Evolutionary conservation across 495 filamentous ascomycete genomes (phyloP).

Genomic region (Pseudomonodictys pantanalensis): DNA sequence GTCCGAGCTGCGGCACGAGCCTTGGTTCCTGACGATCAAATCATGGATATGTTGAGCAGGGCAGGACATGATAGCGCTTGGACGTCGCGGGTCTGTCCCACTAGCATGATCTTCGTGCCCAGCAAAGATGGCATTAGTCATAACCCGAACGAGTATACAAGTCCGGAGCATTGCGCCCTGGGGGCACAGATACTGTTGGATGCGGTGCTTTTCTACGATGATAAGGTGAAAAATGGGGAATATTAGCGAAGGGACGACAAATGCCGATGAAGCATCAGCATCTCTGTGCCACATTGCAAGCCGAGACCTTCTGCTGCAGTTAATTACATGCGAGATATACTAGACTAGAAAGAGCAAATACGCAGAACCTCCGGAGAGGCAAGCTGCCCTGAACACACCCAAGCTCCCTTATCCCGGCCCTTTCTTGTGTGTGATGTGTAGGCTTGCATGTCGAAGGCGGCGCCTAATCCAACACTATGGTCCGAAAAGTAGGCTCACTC

Average conservation of each 20-base stretch:
- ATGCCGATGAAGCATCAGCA: background rate
- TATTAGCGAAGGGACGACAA: background rate
- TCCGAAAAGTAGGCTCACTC: too few species aligned
- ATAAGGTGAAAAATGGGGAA: slow-evolving; percentile 5
- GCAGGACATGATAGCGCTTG: slow-evolving; percentile 32
- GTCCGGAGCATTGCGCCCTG: slow-evolving; percentile 31
- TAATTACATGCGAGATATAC: too few species aligned
- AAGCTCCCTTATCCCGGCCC: too few species aligned
- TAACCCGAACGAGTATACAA: slow-evolving; percentile 34
- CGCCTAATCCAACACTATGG: too few species aligned
- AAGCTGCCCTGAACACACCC: too few species aligned
- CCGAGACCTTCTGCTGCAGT: background rate
- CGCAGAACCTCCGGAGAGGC: too few species aligned
- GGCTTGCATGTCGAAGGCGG: too few species aligned
- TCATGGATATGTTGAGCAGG: slow-evolving; percentile 26
- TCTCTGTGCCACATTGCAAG: background rate
- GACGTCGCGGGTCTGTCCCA: slow-evolving; percentile 28
- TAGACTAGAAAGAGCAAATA: too few species aligned
- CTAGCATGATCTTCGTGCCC: slow-evolving; percentile 34
- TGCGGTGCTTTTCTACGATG: slow-evolving; percentile 29
- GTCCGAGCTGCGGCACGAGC: slow-evolving; percentile 20
- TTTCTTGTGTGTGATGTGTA: too few species aligned
- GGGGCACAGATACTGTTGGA: slow-evolving; percentile 29
- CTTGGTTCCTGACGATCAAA: slow-evolving; percentile 17
- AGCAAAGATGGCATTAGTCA: slow-evolving; percentile 30